Evolutionary conservation across 495 filamentous ascomycete genomes (phyloP).

Genomic region (Parmelia sp.): DNA sequence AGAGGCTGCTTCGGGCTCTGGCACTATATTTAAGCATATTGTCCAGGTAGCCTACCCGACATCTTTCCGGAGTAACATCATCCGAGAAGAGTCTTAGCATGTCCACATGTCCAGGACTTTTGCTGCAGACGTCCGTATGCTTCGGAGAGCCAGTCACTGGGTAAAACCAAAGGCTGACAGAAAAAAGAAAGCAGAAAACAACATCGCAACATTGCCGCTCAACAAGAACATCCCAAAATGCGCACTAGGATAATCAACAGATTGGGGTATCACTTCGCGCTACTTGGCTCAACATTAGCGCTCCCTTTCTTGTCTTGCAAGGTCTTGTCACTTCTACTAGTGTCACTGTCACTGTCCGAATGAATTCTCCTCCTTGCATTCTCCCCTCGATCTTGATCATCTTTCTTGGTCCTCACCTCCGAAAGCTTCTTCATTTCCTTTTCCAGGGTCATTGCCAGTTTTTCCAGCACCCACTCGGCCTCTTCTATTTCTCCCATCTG

Average conservation of each 20-base stretch:
- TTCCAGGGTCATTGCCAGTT: constrained; percentile 49
- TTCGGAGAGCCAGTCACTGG: too few species aligned
- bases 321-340: background rate
- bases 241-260: background rate
- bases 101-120: too few species aligned
- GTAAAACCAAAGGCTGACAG: too few species aligned
- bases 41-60: too few species aligned
- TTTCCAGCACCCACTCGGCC: constrained; percentile 73
- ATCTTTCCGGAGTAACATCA: too few species aligned
- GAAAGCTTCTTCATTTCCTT: constrained; percentile 43
- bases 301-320: background rate
- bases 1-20: too few species aligned
- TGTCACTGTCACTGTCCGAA: background rate
- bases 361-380: background rate
- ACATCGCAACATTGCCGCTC: background rate
- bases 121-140: too few species aligned
- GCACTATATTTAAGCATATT: too few species aligned
- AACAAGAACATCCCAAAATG: background rate
- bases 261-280: background rate
- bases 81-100: too few species aligned
- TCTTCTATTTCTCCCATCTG: constrained; percentile 68
- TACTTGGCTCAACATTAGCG: background rate
- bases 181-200: too few species aligned
- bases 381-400: constrained; percentile 5
- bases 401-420: constrained; percentile 20